Evolutionary conservation across 2,329 filamentous ascomycete species (phyloP).

Genomic region (Verticillium albo-atrum): DNA sequence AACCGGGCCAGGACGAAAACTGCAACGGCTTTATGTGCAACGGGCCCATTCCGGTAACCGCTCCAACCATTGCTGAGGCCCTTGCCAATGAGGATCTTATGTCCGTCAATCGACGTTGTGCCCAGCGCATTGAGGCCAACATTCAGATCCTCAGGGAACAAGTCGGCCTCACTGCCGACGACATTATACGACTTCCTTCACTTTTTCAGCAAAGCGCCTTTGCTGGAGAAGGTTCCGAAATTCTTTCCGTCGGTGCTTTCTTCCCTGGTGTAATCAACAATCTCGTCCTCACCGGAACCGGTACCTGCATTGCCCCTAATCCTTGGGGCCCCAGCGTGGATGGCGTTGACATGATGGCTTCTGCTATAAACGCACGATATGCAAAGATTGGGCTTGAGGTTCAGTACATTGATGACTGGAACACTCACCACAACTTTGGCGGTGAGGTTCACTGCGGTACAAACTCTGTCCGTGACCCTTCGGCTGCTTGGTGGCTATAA

Average conservation of each 20-base stretch:
- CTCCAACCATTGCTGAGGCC: conserved; percentile 4
- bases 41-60: no score
- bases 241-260: conserved; percentile 7
- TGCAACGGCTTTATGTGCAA: no score
- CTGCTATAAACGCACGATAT: conserved; percentile 15
- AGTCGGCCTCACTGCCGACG: conserved; percentile 13
- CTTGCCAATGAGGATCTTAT: conserved; percentile 5
- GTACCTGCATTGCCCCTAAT: conserved; percentile 8
- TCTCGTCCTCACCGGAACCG: conserved; percentile 11
- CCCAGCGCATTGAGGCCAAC: neutral
- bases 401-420: conserved; percentile 20
- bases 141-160: conserved; percentile 9
- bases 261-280: conserved; percentile 16
- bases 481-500: no score
- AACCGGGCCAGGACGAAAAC: no score
- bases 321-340: conserved; percentile 21
- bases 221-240: neutral
- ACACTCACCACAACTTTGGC: conserved; percentile 14
- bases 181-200: conserved; percentile 15
- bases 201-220: conserved; percentile 5
- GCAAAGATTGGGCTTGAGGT: conserved; percentile 13
- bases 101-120: neutral
- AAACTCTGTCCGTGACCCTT: conserved; percentile 3
- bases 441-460: conserved; percentile 24
- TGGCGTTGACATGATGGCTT: conserved; percentile 18